A percentile compares a stretch with the other conserved stretches of the same genome.
phyloP scores from a whole-genome alignment of 805 yeast species.

The Henningerozyma blattae region DNA sequence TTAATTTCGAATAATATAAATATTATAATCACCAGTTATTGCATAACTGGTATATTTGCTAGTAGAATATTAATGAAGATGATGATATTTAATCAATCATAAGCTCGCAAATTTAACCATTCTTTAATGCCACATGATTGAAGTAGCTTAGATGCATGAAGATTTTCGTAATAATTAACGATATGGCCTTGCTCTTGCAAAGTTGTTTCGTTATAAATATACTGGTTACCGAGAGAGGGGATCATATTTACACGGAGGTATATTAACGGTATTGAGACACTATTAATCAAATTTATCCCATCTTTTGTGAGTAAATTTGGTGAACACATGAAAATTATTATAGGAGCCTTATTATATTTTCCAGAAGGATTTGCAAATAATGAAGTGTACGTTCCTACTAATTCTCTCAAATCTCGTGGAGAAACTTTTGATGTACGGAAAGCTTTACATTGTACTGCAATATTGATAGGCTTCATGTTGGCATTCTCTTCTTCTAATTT shows the following conservation, averaged over 20 bases:
- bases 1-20: no score
- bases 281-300: conserved; percentile 19
- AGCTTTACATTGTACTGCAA: conserved; percentile 24
- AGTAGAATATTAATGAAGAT: not conserved
- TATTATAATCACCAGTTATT: not conserved
- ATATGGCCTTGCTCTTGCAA: conserved; percentile 17
- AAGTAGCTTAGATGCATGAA: conserved; percentile 16
- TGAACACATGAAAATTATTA: conserved; percentile 20
- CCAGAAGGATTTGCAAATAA: conserved; percentile 5
- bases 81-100: no score
- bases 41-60: not conserved
- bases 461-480: conserved; percentile 8
- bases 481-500: conserved; percentile 4
- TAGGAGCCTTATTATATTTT: conserved; percentile 9
- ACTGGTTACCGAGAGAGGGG: no score
- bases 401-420: conserved; percentile 22
- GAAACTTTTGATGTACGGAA: conserved; percentile 17
- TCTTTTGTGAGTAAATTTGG: conserved; percentile 22
- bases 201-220: no score
- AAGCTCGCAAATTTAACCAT: conserved; percentile 17
- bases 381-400: conserved; percentile 21
- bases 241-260: conserved; percentile 18
- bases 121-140: conserved; percentile 17
- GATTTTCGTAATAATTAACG: conserved; percentile 22
- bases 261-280: conserved; percentile 18